A percentile compares a stretch with the other conserved stretches of the same genome.
Evolutionary conservation across 1,139 yeast genomes (phyloP).

Genomic region (Pichia kudriavzevii): DNA sequence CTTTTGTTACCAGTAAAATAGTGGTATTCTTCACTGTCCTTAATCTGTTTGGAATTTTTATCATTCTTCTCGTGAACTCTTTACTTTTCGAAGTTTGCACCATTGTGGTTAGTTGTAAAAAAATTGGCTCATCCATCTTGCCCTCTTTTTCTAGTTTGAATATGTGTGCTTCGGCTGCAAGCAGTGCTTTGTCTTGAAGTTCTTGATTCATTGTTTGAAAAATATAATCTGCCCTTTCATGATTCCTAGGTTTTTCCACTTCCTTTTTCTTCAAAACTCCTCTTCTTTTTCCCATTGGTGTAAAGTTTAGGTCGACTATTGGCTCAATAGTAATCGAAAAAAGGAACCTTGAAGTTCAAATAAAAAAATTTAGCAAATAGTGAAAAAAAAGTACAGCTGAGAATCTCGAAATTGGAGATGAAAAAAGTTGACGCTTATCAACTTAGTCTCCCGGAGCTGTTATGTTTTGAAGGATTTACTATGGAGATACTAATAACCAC

Average conservation of each 20-base stretch:
- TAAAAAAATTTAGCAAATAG: too few relatives aligned
- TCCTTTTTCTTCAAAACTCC: slow-evolving; percentile 9
- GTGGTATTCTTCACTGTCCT: slow-evolving; percentile 41
- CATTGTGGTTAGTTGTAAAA: slow-evolving; percentile 47
- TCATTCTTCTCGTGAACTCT: slow-evolving; percentile 58
- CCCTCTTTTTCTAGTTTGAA: slow-evolving; percentile 14
- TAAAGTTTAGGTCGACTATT: too few relatives aligned
- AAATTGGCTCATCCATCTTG: slow-evolving; percentile 31
- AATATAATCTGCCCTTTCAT: slow-evolving; percentile 7
- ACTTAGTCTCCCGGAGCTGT: too few relatives aligned
- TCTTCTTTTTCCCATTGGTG: slow-evolving; percentile 7
- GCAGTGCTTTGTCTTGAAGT: slow-evolving; percentile 8
- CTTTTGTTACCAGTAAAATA: slow-evolving; percentile 58
- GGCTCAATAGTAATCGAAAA: too few relatives aligned
- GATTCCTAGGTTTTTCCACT: neutral
- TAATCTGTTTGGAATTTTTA: slow-evolving; percentile 49
- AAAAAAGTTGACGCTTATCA: too few relatives aligned
- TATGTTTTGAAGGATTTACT: too few relatives aligned
- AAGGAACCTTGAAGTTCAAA: neutral
- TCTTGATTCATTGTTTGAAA: slow-evolving; percentile 5
- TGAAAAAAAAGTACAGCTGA: too few relatives aligned
- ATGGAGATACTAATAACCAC: too few relatives aligned
- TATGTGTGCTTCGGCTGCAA: slow-evolving; percentile 17
- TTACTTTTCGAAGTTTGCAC: slow-evolving; percentile 41
- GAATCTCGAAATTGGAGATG: too few relatives aligned